Evolutionary conservation across 192 early-diverging fungal genomes (phyloP).

Genomic region (Spizellomyces sp.): DNA sequence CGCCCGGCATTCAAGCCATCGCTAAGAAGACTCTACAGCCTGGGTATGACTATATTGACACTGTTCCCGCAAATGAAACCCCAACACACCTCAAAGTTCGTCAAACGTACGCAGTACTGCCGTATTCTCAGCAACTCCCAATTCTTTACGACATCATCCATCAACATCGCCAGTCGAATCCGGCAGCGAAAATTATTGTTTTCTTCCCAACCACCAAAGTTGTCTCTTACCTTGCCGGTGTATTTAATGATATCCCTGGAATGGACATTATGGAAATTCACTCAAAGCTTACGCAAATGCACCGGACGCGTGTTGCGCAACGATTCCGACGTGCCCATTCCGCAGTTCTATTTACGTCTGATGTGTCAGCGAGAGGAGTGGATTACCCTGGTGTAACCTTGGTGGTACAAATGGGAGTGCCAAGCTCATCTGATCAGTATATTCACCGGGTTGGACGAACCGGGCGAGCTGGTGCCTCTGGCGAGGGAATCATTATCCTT

Average conservation of each 20-base stretch:
- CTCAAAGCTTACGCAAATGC: conserved; percentile 74
- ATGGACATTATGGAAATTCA: conserved; percentile 69
- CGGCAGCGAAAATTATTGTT: conserved; percentile 82
- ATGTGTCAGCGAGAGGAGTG: conserved; percentile 96
- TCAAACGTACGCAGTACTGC: conserved; percentile 73
- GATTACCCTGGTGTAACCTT: conserved; percentile 93
- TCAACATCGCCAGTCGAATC: conserved; percentile 57
- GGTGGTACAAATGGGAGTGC: conserved; percentile 88
- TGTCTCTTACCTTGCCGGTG: conserved; percentile 62
- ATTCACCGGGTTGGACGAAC: conserved; percentile 97
- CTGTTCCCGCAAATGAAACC: conserved; percentile 81
- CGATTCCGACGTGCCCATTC: conserved; percentile 68
- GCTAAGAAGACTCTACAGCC: conserved; percentile 65
- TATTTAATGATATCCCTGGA: conserved; percentile 54
- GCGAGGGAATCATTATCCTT: conserved; percentile 82
- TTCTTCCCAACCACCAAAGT: conserved; percentile 84
- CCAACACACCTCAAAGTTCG: conserved; percentile 79
- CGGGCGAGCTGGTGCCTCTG: conserved; percentile 90
- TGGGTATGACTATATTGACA: conserved; percentile 75
- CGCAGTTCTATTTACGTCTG: conserved; percentile 86
- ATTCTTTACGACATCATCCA: conserved; percentile 67
- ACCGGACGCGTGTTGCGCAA: conserved; percentile 71
- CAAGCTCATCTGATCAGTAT: conserved; percentile 83
- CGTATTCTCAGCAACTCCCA: conserved; percentile 63
- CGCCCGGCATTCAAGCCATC: conserved; percentile 66